Evolutionary conservation across 2,329 filamentous ascomycete genomes (phyloP).

Genomic region (Fusarium avenaceum): DNA sequence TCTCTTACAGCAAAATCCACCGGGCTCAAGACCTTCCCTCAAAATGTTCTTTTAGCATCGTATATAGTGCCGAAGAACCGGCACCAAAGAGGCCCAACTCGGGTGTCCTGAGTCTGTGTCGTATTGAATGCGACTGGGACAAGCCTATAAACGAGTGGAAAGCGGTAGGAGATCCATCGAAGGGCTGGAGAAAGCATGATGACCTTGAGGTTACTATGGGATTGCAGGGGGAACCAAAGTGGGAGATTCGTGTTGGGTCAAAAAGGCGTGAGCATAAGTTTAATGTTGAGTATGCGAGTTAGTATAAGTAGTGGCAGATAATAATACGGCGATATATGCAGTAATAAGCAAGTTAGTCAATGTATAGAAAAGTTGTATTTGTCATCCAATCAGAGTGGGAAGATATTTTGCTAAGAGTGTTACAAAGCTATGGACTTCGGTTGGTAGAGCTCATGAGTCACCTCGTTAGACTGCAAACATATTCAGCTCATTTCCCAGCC

Average conservation of each 20-base stretch:
- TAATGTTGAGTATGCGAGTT: neutral
- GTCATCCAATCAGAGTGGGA: too few species aligned
- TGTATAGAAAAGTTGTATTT: too few species aligned
- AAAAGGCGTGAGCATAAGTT: neutral
- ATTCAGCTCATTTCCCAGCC: too few species aligned
- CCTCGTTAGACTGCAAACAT: too few species aligned
- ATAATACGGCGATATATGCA: too few species aligned
- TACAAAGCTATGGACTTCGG: too few species aligned
- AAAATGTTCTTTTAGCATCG: neutral
- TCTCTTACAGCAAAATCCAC: neutral
- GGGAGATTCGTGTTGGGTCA: neutral
- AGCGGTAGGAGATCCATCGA: neutral
- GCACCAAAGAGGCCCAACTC: neutral
- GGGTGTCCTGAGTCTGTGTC: neutral
- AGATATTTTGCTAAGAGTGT: too few species aligned
- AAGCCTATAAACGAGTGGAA: neutral
- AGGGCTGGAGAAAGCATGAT: neutral
- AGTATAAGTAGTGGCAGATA: too few species aligned
- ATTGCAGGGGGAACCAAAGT: neutral
- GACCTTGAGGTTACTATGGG: conserved; percentile 2
- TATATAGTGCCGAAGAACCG: neutral
- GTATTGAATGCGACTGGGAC: neutral
- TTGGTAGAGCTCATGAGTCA: too few species aligned
- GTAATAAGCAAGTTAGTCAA: too few species aligned
- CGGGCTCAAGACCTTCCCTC: neutral